These are phyloP conservation scores for Lineolata rhizophorae DNA, from an alignment of 495 filamentous ascomycete species.

Conservation along the genomic window DNA sequence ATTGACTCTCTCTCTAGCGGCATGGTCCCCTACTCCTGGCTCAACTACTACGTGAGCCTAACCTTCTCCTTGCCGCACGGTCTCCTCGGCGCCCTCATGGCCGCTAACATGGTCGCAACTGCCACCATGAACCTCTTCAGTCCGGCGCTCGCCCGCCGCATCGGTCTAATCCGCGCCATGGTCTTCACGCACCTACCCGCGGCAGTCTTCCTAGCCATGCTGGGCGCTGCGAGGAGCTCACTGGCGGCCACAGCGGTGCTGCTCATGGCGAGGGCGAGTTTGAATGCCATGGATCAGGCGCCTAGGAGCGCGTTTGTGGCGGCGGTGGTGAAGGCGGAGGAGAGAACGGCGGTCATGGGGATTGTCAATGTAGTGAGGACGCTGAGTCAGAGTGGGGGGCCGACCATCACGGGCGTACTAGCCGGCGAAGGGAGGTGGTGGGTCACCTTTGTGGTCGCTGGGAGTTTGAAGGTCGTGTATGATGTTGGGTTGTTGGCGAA, in stretches of 20 bases:
- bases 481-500: slow-evolving; percentile 4
- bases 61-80: slow-evolving; percentile 44
- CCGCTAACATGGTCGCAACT: slow-evolving; percentile 39
- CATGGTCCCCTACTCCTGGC: slow-evolving; percentile 35
- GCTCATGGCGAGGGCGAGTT: slow-evolving; percentile 34
- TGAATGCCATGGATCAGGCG: slow-evolving; percentile 64
- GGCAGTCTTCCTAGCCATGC: slow-evolving; percentile 44
- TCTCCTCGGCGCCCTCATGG: slow-evolving; percentile 41
- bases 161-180: slow-evolving; percentile 74
- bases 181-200: slow-evolving; percentile 70
- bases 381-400: slow-evolving; percentile 7
- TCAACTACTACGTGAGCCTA: slow-evolving; percentile 44
- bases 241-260: slow-evolving; percentile 40
- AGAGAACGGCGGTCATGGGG: slow-evolving; percentile 14
- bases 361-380: slow-evolving; percentile 13
- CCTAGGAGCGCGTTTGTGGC: slow-evolving; percentile 38
- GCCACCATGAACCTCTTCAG: slow-evolving; percentile 49
- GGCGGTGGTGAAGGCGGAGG: slow-evolving; percentile 7
- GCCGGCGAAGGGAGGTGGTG: slow-evolving; percentile 6
- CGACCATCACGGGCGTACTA: slow-evolving; percentile 8
- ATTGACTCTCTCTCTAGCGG: slow-evolving; percentile 64
- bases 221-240: slow-evolving; percentile 33
- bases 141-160: slow-evolving; percentile 48
- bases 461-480: slow-evolving; percentile 9
- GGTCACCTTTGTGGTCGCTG: slow-evolving; percentile 10